Percentiles rank a stretch among this genome's conserved stretches.
phyloP scores from a whole-genome alignment of 192 early-diverging fungal genomes.

The Backusella mclennaniae region DNA sequence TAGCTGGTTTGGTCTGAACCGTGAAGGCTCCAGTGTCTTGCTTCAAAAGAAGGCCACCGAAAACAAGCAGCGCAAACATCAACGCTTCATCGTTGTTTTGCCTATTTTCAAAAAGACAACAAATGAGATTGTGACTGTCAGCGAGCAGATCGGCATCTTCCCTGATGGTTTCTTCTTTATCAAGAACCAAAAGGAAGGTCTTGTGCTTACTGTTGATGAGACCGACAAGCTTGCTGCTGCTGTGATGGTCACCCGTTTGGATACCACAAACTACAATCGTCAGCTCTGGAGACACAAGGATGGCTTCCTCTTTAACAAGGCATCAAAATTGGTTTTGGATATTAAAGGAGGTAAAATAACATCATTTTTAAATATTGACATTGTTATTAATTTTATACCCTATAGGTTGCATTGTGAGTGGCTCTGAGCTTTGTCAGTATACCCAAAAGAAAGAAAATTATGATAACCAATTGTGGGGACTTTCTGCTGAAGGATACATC shows the following conservation, averaged over 20 bases:
- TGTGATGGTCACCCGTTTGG: constrained; percentile 9
- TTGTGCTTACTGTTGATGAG: constrained; percentile 32
- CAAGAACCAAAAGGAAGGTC: constrained; percentile 26
- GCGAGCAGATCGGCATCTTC: constrained; percentile 16
- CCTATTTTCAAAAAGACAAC: constrained; percentile 28
- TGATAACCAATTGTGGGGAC: constrained; percentile 34
- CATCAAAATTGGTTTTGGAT: constrained; percentile 36
- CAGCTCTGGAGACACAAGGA: constrained; percentile 41
- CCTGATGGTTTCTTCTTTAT: constrained; percentile 42
- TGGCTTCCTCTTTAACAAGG: constrained; percentile 40
- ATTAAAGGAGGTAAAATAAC: constrained; percentile 26
- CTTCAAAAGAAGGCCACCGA: constrained; percentile 12
- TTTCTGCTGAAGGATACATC: constrained; percentile 25
- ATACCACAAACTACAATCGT: constrained; percentile 21
- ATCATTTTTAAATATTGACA: neutral
- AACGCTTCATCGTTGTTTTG: constrained; percentile 15
- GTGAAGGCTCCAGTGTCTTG: constrained; percentile 20
- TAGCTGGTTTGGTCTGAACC: constrained; percentile 25
- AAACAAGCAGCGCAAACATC: neutral
- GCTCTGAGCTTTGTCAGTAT: constrained; percentile 24
- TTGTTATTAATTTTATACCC: neutral
- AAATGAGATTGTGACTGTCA: neutral
- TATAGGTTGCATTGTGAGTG: constrained; percentile 15
- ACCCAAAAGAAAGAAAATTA: constrained; percentile 17
- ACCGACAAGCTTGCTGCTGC: constrained; percentile 23